Evolutionary conservation across 78 protist genomes (phyloP), one percentile per base, ranked within the genome.

Genomic region (Chrysochromulina parva): DNA sequence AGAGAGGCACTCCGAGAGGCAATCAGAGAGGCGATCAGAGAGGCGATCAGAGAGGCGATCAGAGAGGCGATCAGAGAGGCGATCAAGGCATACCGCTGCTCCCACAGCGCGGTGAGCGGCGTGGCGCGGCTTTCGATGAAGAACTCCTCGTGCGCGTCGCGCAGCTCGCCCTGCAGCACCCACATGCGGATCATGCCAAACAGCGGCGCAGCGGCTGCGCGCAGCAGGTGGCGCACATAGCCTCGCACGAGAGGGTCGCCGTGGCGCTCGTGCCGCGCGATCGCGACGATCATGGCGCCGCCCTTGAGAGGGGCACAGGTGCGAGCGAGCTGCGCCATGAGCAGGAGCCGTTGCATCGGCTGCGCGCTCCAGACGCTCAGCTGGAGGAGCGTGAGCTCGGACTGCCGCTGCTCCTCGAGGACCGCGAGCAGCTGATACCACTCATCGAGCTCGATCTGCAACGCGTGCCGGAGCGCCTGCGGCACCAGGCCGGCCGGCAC

Each of bases 401-500:
- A 47, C 16, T 3, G 20, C 47, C 7, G 48, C 90, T 50, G 67
- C 20, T 82, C 85, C 22, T 90, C 92, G 60, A 90, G 88, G 13
- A 78, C 38, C 24, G 92, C 92, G 55, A 90, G 20, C 47, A 90
- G 58, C 78, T 59, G 71, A 10, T 10, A 22, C 65, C 85, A 90
- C 78, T 90, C 92, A 53, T 1, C 17, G 52, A 76, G 88, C 78
- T 78, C 88, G n/a, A 10, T 0, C 65, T 60, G 71, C 47, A 76
- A 2, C 28, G 60, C 58, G 24, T 55, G 22, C 52, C 14, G 6
- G 28, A 74, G 22, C 20, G 50, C 80, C 85, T 57, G 82, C 16
- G 65, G 57, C 52, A 88, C 52, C 48, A 88, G 84, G 28, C 81
- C 91, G 6, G 28, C 82, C 14, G 38, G 47, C 38, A 14, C 54